A percentile compares a stretch with the other conserved stretches of the same genome.
Evolutionary conservation across 441 rosid species (phyloP).

Genomic region (Oxalis stricta): DNA sequence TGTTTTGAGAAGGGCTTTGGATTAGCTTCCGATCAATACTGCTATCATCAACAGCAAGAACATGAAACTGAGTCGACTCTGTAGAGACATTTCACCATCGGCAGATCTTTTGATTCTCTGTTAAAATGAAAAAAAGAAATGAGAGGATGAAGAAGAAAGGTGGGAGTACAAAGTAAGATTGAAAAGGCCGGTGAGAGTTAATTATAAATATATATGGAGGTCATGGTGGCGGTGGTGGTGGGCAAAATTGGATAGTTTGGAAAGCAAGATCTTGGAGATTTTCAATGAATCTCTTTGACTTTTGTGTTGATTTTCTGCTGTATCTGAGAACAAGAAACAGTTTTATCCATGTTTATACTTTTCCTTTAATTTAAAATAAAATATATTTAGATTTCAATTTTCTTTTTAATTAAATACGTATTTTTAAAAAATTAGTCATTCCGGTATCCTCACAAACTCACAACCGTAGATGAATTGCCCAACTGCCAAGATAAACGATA

Average conservation of each 20-base stretch:
- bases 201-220: slow-evolving; percentile 7
- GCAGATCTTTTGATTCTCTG: not conserved
- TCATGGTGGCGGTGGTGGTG: not conserved
- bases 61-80: slow-evolving; percentile 39
- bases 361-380: not conserved
- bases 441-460: not conserved
- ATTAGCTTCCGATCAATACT: slow-evolving; percentile 46
- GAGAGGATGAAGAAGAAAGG: not conserved
- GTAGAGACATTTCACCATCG: slow-evolving; percentile 10
- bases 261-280: slow-evolving; percentile 49
- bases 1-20: slow-evolving; percentile 49
- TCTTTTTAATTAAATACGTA: no score
- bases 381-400: not conserved
- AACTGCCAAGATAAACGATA: not conserved
- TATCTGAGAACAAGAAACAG: slow-evolving; percentile 31
- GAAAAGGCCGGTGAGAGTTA: slow-evolving; percentile 3
- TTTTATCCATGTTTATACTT: slow-evolving; percentile 12
- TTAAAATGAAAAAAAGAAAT: not conserved
- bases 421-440: no score
- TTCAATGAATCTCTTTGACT: slow-evolving; percentile 34
- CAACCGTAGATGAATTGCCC: not conserved
- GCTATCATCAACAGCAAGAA: slow-evolving; percentile 67
- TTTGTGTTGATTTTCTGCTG: slow-evolving; percentile 33
- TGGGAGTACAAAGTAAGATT: not conserved
- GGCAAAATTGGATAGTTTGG: slow-evolving; percentile 37